phyloP scores from a whole-genome alignment of 345 rosid species.

The Hevea brasiliensis region DNA sequence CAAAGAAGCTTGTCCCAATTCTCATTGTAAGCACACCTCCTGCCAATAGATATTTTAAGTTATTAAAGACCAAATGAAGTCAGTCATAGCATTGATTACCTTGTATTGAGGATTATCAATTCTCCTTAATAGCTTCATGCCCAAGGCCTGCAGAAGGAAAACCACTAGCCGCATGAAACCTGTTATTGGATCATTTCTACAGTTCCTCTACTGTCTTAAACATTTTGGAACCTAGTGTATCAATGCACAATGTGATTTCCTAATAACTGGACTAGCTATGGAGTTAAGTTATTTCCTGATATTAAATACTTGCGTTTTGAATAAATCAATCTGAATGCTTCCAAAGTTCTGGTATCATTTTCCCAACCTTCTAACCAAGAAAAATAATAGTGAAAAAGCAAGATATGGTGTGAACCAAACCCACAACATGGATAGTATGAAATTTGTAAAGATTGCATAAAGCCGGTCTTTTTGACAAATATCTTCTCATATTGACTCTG shows the following conservation, averaged over 20 bases:
- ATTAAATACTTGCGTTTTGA: neutral
- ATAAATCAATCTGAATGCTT: no score
- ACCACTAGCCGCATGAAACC: neutral
- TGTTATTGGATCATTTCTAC: neutral
- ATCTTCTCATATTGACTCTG: neutral
- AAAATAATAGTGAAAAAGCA: no score
- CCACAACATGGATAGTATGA: no score
- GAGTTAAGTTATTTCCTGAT: neutral
- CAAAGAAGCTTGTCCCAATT: neutral
- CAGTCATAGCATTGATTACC: slow-evolving; percentile 34
- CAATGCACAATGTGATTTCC: no score
- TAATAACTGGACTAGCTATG: neutral
- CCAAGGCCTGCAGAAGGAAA: slow-evolving; percentile 60
- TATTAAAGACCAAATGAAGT: neutral
- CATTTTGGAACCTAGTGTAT: neutral
- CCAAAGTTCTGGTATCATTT: no score
- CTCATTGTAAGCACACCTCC: neutral
- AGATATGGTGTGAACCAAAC: neutral
- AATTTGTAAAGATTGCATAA: neutral
- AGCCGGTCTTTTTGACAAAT: neutral
- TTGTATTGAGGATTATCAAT: slow-evolving; percentile 75
- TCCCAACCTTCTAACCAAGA: no score
- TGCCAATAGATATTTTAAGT: neutral
- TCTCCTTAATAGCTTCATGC: slow-evolving; percentile 75
- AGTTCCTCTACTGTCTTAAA: neutral